Conservation (phyloP, 768 basidiomycete species). For the Pseudohyphozyma bogoriensis region DNA sequence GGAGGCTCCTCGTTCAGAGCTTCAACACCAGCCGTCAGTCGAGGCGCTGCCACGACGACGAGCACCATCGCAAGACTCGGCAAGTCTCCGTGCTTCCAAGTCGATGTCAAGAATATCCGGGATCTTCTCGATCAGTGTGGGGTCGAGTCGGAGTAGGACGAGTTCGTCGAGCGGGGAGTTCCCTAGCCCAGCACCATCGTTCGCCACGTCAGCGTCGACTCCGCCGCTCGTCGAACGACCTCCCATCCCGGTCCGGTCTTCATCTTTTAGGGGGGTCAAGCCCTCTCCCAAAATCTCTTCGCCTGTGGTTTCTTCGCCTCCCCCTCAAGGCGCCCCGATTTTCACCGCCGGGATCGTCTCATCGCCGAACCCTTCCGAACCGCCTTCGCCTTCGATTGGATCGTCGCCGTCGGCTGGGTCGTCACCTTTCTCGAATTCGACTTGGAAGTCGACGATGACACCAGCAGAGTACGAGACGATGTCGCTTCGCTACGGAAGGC, state of each 20-base stretch:
- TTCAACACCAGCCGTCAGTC: no score
- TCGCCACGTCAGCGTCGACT: background rate
- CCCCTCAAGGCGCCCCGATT: background rate
- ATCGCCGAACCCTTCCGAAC: background rate
- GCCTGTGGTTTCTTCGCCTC: background rate
- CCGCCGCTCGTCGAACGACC: background rate
- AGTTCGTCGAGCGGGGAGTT: background rate
- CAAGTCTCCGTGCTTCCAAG: no score
- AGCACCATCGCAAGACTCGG: no score
- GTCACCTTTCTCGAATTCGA: constrained; percentile 8
- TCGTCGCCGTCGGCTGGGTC: background rate
- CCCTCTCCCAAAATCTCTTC: background rate
- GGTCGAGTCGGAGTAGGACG: constrained; percentile 11
- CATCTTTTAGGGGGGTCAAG: no score
- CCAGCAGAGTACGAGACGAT: constrained; percentile 40
- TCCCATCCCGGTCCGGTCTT: no score
- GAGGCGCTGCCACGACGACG: no score
- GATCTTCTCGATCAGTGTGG: constrained; percentile 9
- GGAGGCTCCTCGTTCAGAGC: background rate
- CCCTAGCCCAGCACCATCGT: background rate
- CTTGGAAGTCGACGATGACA: constrained; percentile 40
- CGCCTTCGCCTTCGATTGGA: background rate
- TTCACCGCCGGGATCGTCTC: background rate
- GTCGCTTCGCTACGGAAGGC: constrained; percentile 41
- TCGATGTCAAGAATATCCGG: constrained; percentile 14